Base-by-base conservation (phyloP, 1,284 basidiomycete genomes). In the Blastosporella zonata region DNA sequence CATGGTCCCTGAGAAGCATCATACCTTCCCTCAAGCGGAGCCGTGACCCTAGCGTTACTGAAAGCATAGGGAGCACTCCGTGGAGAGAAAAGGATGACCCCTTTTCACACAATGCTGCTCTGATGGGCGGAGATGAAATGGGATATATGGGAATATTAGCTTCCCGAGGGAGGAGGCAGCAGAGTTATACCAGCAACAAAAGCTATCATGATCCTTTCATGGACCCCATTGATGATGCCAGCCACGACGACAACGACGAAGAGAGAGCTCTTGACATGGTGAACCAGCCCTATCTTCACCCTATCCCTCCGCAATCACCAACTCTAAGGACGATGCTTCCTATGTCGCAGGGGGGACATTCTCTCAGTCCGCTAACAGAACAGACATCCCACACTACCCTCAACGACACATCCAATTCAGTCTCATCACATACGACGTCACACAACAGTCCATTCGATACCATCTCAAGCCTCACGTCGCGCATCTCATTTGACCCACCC, bases 171-270 rank as follows among this genome's bases (percentile, higher is more conserved):
- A 64, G 67, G 15, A 62, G 72, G 43, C 69, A 77, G 48, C 52
- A 58, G 22, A 77, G 74, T 45, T 67, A 74, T 54, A 54, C 62
- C 13, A 74, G 68, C 50, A 59, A 64, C 20, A 53, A 51, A 39
- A 70, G 74, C 40, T 79, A 82, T 56, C 58, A 62, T 17, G 79
- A 84, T 57, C 82, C 82, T 2, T 84, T 83, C 55, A 63, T 70
- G 3, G 81, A 84, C 58, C 69, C 71, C 15, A 67, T 73, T 7
- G 55, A 63, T 22, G 73, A 75, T 47, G 62, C 59, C 31, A 43
- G 58, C 45, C 34, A 53, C 29, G 52, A 46, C 25, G 60, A 61
- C 47, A 59, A 64, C 42, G 53, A 59, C 17, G 41, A 43, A 52
- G 54, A 46, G 13, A 53, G 47, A 50, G 56, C 57, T 47, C 58